Conservation (phyloP, 1,284 basidiomycete species). For the Rhodofomes roseus region DNA sequence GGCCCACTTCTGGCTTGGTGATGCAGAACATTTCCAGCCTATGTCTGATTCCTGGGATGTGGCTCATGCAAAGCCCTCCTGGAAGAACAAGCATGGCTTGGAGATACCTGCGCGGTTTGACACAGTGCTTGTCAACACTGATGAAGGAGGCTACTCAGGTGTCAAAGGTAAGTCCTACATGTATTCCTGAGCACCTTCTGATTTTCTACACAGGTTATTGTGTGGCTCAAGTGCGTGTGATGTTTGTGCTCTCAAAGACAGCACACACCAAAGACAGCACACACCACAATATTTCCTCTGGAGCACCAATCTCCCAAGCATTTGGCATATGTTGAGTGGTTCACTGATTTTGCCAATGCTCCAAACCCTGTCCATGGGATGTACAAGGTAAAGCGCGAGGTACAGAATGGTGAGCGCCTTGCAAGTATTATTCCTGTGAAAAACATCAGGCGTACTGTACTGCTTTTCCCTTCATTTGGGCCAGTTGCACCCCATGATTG, state of each 20-base stretch:
- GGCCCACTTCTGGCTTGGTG: not conserved
- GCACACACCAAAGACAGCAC: too few relatives aligned
- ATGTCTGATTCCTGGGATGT: not conserved
- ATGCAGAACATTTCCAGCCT: too few relatives aligned
- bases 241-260: conserved; percentile 13
- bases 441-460: conserved; percentile 24
- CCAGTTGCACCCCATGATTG: conserved; percentile 22
- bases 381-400: conserved; percentile 14
- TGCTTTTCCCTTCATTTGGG: conserved; percentile 23
- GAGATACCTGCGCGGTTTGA: conserved; percentile 11
- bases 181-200: not conserved
- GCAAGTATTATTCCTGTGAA: conserved; percentile 24
- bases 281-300: conserved; percentile 8
- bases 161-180: not conserved
- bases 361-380: conserved; percentile 11
- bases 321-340: conserved; percentile 34
- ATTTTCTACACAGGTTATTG: conserved; percentile 10
- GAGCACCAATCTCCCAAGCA: conserved; percentile 9
- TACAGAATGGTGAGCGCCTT: conserved; percentile 12
- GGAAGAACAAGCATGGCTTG: not conserved
- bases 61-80: not conserved
- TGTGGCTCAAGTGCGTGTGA: conserved; percentile 13
- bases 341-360: conserved; percentile 16
- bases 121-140: conserved; percentile 6
- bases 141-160: too few relatives aligned